phyloP scores from a whole-genome alignment of 306 rosid species.

The Sindora glabra region DNA sequence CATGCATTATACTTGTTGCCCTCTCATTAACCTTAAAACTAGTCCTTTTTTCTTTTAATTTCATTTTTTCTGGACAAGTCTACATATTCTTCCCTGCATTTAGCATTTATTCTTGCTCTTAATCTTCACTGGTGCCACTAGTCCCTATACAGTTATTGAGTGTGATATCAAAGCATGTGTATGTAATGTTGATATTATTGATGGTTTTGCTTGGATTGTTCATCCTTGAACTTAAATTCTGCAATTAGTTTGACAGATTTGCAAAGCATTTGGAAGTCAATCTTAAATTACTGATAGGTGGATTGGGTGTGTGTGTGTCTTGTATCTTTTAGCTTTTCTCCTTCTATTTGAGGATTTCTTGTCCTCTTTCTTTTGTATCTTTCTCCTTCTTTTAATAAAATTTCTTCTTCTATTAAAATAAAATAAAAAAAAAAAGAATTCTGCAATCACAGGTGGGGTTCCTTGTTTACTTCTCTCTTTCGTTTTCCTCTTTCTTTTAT shows the following conservation, averaged over 20 bases:
- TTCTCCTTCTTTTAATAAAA: too few relatives aligned
- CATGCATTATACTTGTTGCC: neutral
- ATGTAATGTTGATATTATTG: neutral
- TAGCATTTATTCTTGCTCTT: neutral
- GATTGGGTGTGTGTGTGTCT: too few relatives aligned
- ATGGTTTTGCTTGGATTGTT: neutral
- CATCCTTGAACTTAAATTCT: neutral
- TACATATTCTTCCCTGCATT: neutral
- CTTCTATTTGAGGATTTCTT: too few relatives aligned
- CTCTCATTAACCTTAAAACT: neutral
- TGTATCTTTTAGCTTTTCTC: too few relatives aligned
- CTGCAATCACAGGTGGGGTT: neutral
- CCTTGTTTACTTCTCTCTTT: neutral
- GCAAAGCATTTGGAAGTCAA: too few relatives aligned
- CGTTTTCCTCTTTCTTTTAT: neutral
- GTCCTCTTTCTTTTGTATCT: too few relatives aligned
- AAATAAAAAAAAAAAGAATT: too few relatives aligned
- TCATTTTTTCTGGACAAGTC: neutral
- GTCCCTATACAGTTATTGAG: neutral
- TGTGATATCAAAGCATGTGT: neutral
- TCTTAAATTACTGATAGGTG: too few relatives aligned
- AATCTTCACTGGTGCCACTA: neutral
- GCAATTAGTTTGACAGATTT: too few relatives aligned
- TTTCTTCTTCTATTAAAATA: too few relatives aligned
- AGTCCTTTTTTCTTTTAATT: neutral